Percentiles rank a stretch among this genome's conserved stretches.
Evolutionary conservation across 2,329 filamentous ascomycete genomes (phyloP).

Genomic region (Alternaria brassicae): DNA sequence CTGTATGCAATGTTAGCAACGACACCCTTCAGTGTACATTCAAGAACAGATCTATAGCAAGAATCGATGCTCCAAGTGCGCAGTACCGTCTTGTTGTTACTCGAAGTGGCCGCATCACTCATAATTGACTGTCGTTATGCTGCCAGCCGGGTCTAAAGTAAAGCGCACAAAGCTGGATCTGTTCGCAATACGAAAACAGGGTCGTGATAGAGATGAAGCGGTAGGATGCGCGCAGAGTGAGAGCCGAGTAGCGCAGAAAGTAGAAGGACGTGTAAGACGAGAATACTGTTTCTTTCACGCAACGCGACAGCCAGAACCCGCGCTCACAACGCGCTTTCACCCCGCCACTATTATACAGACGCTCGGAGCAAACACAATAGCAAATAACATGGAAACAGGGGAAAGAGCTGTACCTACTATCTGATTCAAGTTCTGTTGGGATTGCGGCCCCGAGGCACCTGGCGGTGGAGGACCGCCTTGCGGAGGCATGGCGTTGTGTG

Average conservation of each 20-base stretch:
- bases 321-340: neutral
- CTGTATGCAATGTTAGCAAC: slow-evolving; percentile 50
- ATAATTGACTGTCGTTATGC: neutral
- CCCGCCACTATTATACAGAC: neutral
- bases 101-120: neutral
- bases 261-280: neutral
- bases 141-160: neutral
- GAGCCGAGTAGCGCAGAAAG: neutral
- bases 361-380: neutral
- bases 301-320: neutral
- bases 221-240: neutral
- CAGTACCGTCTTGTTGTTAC: neutral
- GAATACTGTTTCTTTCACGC: neutral
- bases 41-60: neutral
- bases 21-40: neutral
- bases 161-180: neutral
- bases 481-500: slow-evolving; percentile 56
- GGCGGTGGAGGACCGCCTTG: slow-evolving; percentile 57
- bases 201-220: slow-evolving; percentile 1
- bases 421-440: slow-evolving; percentile 90
- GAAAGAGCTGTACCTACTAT: slow-evolving; percentile 72
- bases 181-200: neutral
- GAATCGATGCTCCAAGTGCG: neutral
- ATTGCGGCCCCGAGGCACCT: slow-evolving; percentile 63
- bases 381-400: neutral